These are phyloP conservation scores for Biscogniauxia marginata DNA, from an alignment of 2,329 filamentous ascomycete species.

Conservation along the genomic window DNA sequence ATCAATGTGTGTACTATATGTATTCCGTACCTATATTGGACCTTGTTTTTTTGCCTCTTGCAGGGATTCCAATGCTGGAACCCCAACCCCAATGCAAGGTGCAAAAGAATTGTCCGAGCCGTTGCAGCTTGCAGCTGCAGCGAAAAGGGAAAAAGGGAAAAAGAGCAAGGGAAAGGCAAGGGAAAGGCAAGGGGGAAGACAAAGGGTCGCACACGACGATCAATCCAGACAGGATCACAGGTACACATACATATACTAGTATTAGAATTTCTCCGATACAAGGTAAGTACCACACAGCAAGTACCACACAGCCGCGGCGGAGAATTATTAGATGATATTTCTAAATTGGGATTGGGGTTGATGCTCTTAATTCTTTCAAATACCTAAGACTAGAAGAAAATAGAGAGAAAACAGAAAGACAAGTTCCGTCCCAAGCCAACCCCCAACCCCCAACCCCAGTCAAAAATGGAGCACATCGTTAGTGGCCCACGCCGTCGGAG, in stretches of 20 bases:
- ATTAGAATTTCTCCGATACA: too few species aligned
- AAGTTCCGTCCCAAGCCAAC: too few species aligned
- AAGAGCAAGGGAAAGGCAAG: constrained; percentile 16
- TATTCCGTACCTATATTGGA: not conserved
- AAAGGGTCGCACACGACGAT: not conserved
- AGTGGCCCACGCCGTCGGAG: not conserved
- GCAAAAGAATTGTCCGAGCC: constrained; percentile 22
- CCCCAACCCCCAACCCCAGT: too few species aligned
- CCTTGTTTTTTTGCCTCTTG: not conserved
- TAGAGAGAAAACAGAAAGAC: too few species aligned
- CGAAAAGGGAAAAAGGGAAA: constrained; percentile 5
- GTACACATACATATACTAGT: not conserved
- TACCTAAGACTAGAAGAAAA: too few species aligned
- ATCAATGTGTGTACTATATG: not conserved
- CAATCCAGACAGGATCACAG: not conserved
- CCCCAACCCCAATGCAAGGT: not conserved
- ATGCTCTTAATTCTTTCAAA: too few species aligned
- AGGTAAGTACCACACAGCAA: too few species aligned
- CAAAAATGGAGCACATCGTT: too few species aligned
- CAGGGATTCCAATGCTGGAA: not conserved
- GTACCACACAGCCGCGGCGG: too few species aligned
- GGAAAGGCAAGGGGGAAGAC: constrained; percentile 9
- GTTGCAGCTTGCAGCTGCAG: constrained; percentile 17
- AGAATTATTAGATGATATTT: too few species aligned
- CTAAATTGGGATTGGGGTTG: too few species aligned